Percentiles rank a stretch among this genome's conserved stretches.
phyloP scores from a whole-genome alignment of 2,329 filamentous ascomycete species.

The Tolypocladium album region DNA sequence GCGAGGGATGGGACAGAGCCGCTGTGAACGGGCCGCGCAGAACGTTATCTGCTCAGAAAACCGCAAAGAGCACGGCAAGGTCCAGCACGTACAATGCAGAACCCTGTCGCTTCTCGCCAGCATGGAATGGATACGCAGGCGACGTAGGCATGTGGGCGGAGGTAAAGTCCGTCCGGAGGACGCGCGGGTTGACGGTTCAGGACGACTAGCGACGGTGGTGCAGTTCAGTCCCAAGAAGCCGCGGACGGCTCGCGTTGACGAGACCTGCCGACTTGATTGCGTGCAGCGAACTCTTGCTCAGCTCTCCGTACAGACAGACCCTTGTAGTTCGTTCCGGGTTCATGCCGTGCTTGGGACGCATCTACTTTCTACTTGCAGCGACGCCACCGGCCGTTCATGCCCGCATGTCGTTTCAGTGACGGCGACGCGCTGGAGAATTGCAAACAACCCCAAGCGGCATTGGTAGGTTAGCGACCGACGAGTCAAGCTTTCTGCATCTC shows the following conservation, averaged over 20 bases:
- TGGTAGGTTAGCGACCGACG: not conserved
- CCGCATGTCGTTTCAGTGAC: not conserved
- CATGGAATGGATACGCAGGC: not conserved
- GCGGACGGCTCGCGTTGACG: not conserved
- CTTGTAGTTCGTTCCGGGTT: not conserved
- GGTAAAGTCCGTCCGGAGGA: not conserved
- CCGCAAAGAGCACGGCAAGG: not conserved
- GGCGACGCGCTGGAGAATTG: not conserved
- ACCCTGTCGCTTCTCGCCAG: not conserved
- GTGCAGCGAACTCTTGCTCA: not conserved
- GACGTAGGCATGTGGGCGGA: not conserved
- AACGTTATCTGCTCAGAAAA: not conserved
- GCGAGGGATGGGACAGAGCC: not conserved
- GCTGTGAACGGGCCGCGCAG: not conserved
- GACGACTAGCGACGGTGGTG: not conserved
- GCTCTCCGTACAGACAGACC: not conserved
- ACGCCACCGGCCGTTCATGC: not conserved
- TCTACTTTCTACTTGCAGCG: not conserved
- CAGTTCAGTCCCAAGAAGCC: not conserved
- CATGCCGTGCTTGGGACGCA: not conserved
- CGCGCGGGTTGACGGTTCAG: not conserved
- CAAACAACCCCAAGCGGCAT: not conserved
- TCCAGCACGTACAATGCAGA: not conserved
- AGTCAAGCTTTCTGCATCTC: not conserved
- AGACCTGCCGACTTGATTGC: not conserved